These are phyloP conservation scores for Calophaca sinica DNA, from an alignment of 306 rosid genomes.

Conservation along the genomic window DNA sequence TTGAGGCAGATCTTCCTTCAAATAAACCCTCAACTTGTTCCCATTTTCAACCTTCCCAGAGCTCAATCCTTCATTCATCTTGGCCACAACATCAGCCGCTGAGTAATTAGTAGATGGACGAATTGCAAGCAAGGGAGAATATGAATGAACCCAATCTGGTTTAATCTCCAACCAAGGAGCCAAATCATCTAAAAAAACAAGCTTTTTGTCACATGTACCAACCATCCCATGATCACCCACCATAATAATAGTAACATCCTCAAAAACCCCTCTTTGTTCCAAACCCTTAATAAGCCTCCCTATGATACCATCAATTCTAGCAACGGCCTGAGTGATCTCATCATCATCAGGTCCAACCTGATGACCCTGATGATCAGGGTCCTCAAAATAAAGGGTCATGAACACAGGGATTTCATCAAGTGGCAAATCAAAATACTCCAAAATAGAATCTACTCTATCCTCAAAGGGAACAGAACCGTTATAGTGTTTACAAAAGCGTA, in stretches of 20 bases:
- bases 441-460: constrained; percentile 70
- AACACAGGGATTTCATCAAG: constrained; percentile 68
- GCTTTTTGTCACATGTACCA: constrained; percentile 82
- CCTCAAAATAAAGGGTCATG: constrained; percentile 87
- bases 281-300: constrained; percentile 83
- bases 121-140: constrained; percentile 74
- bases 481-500: constrained; percentile 55
- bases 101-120: constrained; percentile 60
- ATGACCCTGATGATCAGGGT: constrained; percentile 98
- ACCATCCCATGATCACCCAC: constrained; percentile 99
- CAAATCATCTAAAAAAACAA: constrained; percentile 73
- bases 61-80: constrained; percentile 71
- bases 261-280: constrained; percentile 72
- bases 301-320: constrained; percentile 67
- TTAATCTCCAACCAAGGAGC: constrained; percentile 70
- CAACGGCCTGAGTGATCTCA: constrained; percentile 71
- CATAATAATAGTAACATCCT: constrained; percentile 78
- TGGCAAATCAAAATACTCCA: constrained; percentile 74
- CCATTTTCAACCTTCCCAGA: constrained; percentile 84
- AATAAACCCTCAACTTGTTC: constrained; percentile 62
- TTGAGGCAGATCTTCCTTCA: constrained; percentile 82
- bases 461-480: constrained; percentile 79
- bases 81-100: constrained; percentile 50
- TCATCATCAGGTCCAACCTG: constrained; percentile 90
- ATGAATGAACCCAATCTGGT: constrained; percentile 63